These are phyloP conservation scores for Alternaria dauci DNA, from an alignment of 2,329 filamentous ascomycete genomes.

Conservation along the genomic window DNA sequence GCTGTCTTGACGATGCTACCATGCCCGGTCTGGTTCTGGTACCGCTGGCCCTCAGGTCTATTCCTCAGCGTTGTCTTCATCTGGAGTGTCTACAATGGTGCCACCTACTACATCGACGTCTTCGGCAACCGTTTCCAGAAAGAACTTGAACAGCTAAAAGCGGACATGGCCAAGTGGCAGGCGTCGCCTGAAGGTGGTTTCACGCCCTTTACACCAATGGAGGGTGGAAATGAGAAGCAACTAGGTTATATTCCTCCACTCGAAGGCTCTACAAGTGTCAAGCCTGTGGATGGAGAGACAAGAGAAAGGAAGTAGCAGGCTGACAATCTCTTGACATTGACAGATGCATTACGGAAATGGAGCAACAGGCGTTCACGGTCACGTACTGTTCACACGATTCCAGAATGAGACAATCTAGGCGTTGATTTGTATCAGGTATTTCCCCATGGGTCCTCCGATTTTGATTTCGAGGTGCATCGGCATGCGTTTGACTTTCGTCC, in stretches of 20 bases:
- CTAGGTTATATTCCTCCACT: slow-evolving; percentile 42
- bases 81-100: slow-evolving; percentile 96
- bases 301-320: slow-evolving; percentile 29
- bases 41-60: slow-evolving; percentile 75
- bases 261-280: slow-evolving; percentile 39
- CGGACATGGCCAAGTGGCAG: slow-evolving; percentile 91
- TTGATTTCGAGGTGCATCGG: slow-evolving; percentile 8
- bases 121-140: slow-evolving; percentile 98
- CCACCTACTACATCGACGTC: slow-evolving; percentile 97
- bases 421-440: slow-evolving; percentile 2
- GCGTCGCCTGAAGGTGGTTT: slow-evolving; percentile 40
- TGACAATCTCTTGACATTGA: not conserved
- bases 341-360: slow-evolving; percentile 1
- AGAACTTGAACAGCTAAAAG: slow-evolving; percentile 87
- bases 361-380: not conserved
- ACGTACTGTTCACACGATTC: slow-evolving; percentile 7
- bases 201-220: slow-evolving; percentile 36
- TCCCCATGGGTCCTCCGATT: not conserved
- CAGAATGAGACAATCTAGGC: slow-evolving; percentile 6
- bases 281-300: slow-evolving; percentile 26
- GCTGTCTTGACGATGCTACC: slow-evolving; percentile 93
- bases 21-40: slow-evolving; percentile 94
- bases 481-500: slow-evolving; percentile 4
- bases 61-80: slow-evolving; percentile 87
- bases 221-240: slow-evolving; percentile 32